Evolutionary conservation across 225 moss, liverwort and hornwort genomes (phyloP), one percentile per base, ranked within the genome.

Genomic region (Polytrichum formosum): DNA sequence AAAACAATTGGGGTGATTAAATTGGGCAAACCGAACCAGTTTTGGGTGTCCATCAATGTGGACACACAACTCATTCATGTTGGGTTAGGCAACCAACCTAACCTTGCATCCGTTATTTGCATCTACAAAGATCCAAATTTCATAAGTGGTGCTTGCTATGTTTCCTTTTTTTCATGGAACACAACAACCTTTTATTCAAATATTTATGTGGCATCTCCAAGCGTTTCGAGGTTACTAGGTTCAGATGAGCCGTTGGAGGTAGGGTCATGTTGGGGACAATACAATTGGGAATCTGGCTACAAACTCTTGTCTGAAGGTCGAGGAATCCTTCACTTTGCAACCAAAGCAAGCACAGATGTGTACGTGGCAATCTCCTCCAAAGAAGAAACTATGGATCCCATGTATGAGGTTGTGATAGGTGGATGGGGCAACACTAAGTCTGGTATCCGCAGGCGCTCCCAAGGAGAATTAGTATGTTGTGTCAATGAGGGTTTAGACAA

Each of bases 341-440:
- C 31, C 33, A 16, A 22, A 8, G 63, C 19, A 18, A 66, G 31
- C 65, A 66, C 17, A 6, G n/a, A 31, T 0, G 65, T 66, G 33
- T 10, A 66, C 22, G 22, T 66, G 33, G 65, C 65, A 18, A 66
- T 33, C 5, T 66, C 65, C 35, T 30, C 65, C 19, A 28, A 22
- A 66, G 6, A 18, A 7, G 31, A 30, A 18, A 66, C 30, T 6
- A 35, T 10, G 22, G 31, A 66, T 30, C 65, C 31, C 29, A 66
- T 66, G 65, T 66, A 66, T 13, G 65, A 66, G 22, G 22, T 66
- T 66, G 65, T 66, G 7, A 66, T 66, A 30, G 65, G 65, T 18
- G 13, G 29, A 10, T 66, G 65, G 18, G 65, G n/a, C 13, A 65
- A 65, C 28, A 65, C 62, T 19, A 22, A n/a, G 19, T 28, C 30